A percentile compares a stretch with the other conserved stretches of the same genome.
Evolutionary conservation across 2,329 filamentous ascomycete species (phyloP).

Genomic region (Didymella lethalis): DNA sequence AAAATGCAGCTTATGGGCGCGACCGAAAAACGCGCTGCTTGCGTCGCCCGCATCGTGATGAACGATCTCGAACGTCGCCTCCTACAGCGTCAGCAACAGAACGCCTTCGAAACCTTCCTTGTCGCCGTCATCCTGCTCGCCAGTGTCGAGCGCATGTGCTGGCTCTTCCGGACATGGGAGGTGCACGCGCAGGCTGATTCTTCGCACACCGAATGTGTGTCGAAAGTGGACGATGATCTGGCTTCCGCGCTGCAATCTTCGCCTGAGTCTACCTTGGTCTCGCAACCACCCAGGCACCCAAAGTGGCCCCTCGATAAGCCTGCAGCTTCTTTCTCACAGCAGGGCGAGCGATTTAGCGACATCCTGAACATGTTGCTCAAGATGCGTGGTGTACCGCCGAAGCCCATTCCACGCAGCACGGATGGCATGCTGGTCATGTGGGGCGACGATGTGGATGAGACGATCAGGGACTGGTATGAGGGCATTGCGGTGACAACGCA

Average conservation of each 20-base stretch:
- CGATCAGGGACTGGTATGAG: constrained; percentile 48
- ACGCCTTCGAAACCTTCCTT: constrained; percentile 67
- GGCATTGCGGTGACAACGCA: constrained; percentile 41
- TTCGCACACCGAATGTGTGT: neutral
- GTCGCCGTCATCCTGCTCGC: constrained; percentile 65
- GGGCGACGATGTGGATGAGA: constrained; percentile 44
- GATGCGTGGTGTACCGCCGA: constrained; percentile 61
- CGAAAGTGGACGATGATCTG: constrained; percentile 25
- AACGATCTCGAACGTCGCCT: constrained; percentile 68
- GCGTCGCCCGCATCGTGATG: constrained; percentile 63
- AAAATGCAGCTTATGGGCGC: constrained; percentile 63
- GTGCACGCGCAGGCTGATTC: constrained; percentile 11
- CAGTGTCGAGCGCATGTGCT: constrained; percentile 67
- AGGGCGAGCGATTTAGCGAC: constrained; percentile 66
- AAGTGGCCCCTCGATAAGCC: constrained; percentile 63
- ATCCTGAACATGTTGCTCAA: constrained; percentile 65
- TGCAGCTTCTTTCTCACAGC: constrained; percentile 60
- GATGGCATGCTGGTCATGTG: constrained; percentile 49
- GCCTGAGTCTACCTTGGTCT: constrained; percentile 14
- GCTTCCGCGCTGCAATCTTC: constrained; percentile 36
- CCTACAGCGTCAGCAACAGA: constrained; percentile 64
- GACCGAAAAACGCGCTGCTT: constrained; percentile 62
- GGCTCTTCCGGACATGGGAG: constrained; percentile 64
- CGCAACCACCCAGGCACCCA: constrained; percentile 30
- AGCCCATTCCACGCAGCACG: constrained; percentile 40